A percentile compares a stretch with the other conserved stretches of the same genome.
phyloP scores from a whole-genome alignment of 176 grass and related monocot genomes.

The Carex parvula region DNA sequence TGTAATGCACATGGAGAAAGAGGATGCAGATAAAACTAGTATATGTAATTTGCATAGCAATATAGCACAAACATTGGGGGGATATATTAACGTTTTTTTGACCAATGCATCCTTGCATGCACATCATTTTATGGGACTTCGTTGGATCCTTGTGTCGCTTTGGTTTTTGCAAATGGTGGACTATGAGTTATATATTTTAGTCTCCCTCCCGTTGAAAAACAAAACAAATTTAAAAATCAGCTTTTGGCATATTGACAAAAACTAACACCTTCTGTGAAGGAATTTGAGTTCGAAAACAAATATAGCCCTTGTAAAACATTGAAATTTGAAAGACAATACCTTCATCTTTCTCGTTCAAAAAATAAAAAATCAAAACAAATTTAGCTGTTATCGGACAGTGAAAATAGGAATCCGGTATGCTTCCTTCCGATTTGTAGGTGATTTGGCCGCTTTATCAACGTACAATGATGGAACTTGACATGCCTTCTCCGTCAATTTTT shows the following conservation, averaged over 20 bases:
- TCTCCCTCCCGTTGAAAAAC: background rate
- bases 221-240: background rate
- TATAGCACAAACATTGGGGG: background rate
- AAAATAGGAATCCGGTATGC: too few relatives aligned
- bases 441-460: background rate
- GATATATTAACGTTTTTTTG: background rate
- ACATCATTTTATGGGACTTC: background rate
- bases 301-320: too few relatives aligned
- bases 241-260: too few relatives aligned
- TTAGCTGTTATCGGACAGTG: too few relatives aligned
- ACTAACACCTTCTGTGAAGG: too few relatives aligned
- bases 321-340: too few relatives aligned
- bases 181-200: background rate
- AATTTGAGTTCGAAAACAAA: too few relatives aligned
- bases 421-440: background rate
- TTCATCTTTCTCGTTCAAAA: too few relatives aligned
- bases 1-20: constrained; percentile 16
- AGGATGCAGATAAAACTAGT: background rate
- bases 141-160: constrained; percentile 13
- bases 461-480: too few relatives aligned
- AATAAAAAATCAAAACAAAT: background rate
- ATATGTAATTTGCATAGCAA: background rate
- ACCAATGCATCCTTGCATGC: background rate
- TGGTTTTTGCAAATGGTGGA: constrained; percentile 4
- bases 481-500: too few relatives aligned